Evolutionary conservation across 805 yeast genomes (phyloP).

Genomic region (Kluyveromyces siamensis): DNA sequence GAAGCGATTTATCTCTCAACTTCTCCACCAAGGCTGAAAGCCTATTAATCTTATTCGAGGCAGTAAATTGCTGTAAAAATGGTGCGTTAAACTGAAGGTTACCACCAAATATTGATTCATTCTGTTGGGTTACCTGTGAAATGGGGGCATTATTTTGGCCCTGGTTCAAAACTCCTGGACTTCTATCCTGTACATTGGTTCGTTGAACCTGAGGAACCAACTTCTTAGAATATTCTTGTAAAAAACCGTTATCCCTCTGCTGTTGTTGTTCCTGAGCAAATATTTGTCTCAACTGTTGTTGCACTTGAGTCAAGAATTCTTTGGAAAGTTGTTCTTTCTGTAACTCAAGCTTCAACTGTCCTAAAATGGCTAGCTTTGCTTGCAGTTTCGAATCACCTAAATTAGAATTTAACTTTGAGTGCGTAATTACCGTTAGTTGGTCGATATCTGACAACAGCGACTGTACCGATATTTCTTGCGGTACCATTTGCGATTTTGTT

Average conservation of each 20-base stretch:
- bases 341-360: slow-evolving; percentile 29
- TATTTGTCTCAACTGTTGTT: slow-evolving; percentile 32
- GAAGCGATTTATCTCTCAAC: slow-evolving; percentile 11
- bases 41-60: not conserved
- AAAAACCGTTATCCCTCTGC: slow-evolving; percentile 11
- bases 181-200: not conserved
- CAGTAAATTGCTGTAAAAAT: not conserved
- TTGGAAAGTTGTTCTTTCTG: slow-evolving; percentile 27
- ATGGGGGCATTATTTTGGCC: not conserved
- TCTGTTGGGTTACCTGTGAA: not conserved
- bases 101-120: slow-evolving; percentile 1
- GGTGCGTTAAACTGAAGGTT: slow-evolving; percentile 2
- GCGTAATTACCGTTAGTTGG: slow-evolving; percentile 26
- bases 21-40: not conserved
- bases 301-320: slow-evolving; percentile 27
- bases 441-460: slow-evolving; percentile 29
- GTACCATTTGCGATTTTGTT: slow-evolving; percentile 2
- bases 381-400: slow-evolving; percentile 28
- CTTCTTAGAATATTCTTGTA: slow-evolving; percentile 2
- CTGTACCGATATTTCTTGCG: slow-evolving; percentile 14
- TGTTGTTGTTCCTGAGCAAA: slow-evolving; percentile 31
- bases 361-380: slow-evolving; percentile 27
- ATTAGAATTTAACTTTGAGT: slow-evolving; percentile 23
- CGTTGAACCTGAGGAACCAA: not conserved
- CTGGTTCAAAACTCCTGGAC: not conserved